phyloP scores from a whole-genome alignment of 2,329 filamentous ascomycete species.

The Parascedosporium putredinis region DNA sequence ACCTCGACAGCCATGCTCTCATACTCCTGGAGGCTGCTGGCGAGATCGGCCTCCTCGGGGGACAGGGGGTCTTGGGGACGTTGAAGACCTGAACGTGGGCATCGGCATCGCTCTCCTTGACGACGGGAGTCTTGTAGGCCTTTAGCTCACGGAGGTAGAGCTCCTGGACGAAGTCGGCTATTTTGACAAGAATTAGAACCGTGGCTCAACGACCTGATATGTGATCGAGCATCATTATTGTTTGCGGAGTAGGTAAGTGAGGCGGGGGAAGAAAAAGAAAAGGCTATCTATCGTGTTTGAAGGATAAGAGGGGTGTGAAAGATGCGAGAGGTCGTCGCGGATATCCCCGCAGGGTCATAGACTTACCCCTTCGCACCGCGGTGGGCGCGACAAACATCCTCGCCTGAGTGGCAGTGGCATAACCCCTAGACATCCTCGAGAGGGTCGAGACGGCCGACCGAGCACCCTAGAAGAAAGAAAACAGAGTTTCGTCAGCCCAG shows the following conservation, averaged over 20 bases:
- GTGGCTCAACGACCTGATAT: no score
- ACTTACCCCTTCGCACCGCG: slow-evolving; percentile 51
- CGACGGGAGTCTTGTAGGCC: slow-evolving; percentile 75
- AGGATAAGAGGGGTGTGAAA: slow-evolving; percentile 2
- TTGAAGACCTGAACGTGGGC: slow-evolving; percentile 85
- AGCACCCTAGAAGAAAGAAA: slow-evolving; percentile 5
- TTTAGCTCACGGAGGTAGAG: slow-evolving; percentile 95
- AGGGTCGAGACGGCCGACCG: slow-evolving; percentile 6
- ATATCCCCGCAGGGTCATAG: background rate
- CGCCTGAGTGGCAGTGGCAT: slow-evolving; percentile 29
- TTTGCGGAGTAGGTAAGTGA: no score
- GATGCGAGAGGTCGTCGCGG: no score
- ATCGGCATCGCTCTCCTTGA: slow-evolving; percentile 80
- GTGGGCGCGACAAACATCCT: slow-evolving; percentile 51
- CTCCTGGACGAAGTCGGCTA: slow-evolving; percentile 96
- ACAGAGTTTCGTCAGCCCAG: slow-evolving; percentile 1
- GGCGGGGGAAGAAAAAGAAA: no score
- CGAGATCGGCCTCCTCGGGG: slow-evolving; percentile 89
- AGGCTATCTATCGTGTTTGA: no score
- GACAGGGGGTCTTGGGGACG: slow-evolving; percentile 72
- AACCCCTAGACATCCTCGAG: slow-evolving; percentile 7
- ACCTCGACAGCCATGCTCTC: slow-evolving; percentile 90
- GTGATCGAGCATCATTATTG: no score
- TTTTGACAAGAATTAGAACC: slow-evolving; percentile 3
- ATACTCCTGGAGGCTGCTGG: slow-evolving; percentile 86